Base-by-base conservation (phyloP, 2,329 filamentous ascomycete species). In the Nigrospora sphaerica region DNA sequence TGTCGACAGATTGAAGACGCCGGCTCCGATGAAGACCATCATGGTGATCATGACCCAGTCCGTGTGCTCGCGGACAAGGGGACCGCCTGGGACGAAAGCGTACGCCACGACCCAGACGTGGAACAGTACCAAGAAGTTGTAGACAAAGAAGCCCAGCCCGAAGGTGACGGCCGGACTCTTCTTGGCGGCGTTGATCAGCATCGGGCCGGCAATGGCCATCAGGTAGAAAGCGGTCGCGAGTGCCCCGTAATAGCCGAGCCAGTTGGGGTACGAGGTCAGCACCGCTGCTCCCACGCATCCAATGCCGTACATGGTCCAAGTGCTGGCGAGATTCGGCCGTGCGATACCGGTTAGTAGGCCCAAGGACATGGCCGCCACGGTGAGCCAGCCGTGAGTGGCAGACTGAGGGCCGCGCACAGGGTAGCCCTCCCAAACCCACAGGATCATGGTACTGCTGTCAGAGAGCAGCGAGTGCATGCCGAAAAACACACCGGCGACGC, bases 51-150 rank as follows among this genome's bases (percentile, higher is more conserved):
- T 95, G 59, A 98, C 78, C 87, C 91, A 96, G 63, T 97, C 92
- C 1, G 91, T 98, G 61, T 85, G 91, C 65, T 98, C 93, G 39
- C 93, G 85, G 38, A 98, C 87, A 1, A 95, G 77, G 3, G 89
- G 89, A 2, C 93, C 93, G 44, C 93, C 93, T 2, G 93, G 93
- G 3, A 98, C 93, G 57, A 98, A 98, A 12, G 93, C 93, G 59
- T 98, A 98, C 2, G 93, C 93, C 12, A 98, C 93, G 33, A 96
- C 87, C 93, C 93, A 98, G 46, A 96, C 90, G 61, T 97, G 92
- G 73, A 95, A 95, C n/a, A 98, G 78, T 5, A 96, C 85, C 70
- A 97, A 71, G 58, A 97, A 77, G 66, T 97, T 95, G 73, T 97
- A 98, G 42, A 95, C 66, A 44, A 96, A 69, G 70, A 95, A 96